These are phyloP conservation scores for Rhododendron kiyosumense DNA, from an alignment of 148 eudicot species.

Conservation along the genomic window DNA sequence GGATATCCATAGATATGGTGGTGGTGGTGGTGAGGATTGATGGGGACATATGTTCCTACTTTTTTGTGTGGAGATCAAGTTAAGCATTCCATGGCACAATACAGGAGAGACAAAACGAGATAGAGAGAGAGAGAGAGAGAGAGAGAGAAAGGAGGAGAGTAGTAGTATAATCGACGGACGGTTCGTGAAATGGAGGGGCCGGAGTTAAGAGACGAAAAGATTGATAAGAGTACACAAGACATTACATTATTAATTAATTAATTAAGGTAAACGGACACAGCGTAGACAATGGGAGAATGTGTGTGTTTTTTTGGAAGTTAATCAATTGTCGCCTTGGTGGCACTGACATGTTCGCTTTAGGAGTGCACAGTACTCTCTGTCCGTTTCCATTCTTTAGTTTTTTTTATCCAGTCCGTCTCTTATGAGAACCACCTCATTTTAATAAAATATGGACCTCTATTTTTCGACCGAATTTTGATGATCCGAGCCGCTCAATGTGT, in stretches of 20 bases:
- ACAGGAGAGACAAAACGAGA: not conserved
- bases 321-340: not conserved
- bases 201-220: not conserved
- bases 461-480: no score
- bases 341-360: not conserved
- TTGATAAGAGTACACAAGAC: no score
- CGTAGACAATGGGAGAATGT: not conserved
- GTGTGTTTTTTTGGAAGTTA: not conserved
- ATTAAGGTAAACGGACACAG: not conserved
- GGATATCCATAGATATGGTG: not conserved
- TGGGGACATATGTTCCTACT: conserved; percentile 6
- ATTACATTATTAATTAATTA: no score
- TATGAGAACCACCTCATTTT: no score
- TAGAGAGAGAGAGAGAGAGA: not conserved
- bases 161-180: not conserved
- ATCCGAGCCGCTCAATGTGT: no score
- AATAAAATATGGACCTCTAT: no score
- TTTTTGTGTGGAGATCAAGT: not conserved
- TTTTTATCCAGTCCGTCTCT: no score
- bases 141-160: not conserved
- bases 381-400: no score
- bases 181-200: not conserved
- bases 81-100: not conserved
- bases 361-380: no score
- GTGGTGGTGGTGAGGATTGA: not conserved